Percentiles rank a stretch among this genome's conserved stretches.
These are phyloP conservation scores for Pleurotus giganteus DNA, from an alignment of 768 basidiomycete species.

Conservation along the genomic window DNA sequence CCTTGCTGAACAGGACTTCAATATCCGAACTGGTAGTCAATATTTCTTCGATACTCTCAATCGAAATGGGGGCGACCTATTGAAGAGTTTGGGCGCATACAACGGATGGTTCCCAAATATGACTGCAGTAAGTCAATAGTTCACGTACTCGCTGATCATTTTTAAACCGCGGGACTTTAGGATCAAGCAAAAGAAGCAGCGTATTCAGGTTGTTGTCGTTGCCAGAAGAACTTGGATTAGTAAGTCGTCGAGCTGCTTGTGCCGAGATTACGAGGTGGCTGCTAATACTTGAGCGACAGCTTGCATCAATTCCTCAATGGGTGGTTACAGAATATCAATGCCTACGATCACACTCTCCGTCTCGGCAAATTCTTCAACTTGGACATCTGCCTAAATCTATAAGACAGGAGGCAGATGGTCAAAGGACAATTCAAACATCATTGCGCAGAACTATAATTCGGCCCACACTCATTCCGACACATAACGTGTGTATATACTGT, in stretches of 20 bases:
- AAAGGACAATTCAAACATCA: background rate
- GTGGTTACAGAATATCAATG: conserved; percentile 61
- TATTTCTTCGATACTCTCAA: conserved; percentile 56
- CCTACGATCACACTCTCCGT: conserved; percentile 37
- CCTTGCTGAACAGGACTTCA: conserved; percentile 52
- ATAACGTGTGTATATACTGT: background rate
- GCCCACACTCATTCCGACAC: background rate
- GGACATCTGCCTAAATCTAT: conserved; percentile 28
- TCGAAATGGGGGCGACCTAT: conserved; percentile 48
- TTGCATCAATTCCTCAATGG: conserved; percentile 72
- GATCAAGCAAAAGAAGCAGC: conserved; percentile 57
- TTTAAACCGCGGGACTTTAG: conserved; percentile 26
- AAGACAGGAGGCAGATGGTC: background rate
- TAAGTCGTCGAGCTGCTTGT: conserved; percentile 31
- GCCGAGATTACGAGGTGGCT: conserved; percentile 2
- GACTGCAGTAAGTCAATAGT: conserved; percentile 46
- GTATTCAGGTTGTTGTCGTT: conserved; percentile 52
- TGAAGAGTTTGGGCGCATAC: conserved; percentile 65
- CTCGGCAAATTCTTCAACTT: conserved; percentile 74
- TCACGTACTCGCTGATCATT: background rate
- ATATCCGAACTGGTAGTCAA: conserved; percentile 63
- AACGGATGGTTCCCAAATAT: conserved; percentile 67
- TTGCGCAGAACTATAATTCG: too few relatives aligned
- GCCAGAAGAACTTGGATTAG: conserved; percentile 90
- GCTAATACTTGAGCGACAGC: conserved; percentile 33